Conservation (phyloP, 768 basidiomycete species). For the Punctularia strigosozonata region DNA sequence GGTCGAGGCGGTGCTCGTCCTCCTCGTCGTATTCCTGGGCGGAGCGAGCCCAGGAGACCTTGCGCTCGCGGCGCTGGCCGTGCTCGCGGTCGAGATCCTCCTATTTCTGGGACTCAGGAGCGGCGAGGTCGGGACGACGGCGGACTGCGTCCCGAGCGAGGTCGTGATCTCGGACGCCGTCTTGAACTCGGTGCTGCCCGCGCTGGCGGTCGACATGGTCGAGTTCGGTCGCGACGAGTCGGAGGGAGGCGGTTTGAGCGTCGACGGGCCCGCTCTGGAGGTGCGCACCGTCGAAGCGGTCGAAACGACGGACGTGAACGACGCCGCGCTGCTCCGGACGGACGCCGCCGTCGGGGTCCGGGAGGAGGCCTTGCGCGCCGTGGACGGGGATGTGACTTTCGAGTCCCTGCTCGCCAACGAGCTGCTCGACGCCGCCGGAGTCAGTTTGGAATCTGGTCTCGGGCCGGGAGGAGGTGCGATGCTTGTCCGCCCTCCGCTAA, state of each 20-base stretch:
- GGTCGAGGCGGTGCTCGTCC: conserved; percentile 11
- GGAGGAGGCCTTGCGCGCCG: not conserved
- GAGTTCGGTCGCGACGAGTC: conserved; percentile 13
- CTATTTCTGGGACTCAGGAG: conserved; percentile 3
- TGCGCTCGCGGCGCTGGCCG: not conserved
- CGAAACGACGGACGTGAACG: conserved; percentile 1
- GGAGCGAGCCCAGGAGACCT: not conserved
- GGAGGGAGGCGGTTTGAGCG: conserved; percentile 16
- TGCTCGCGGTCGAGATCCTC: conserved; percentile 6
- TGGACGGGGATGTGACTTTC: not conserved
- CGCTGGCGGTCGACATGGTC: conserved; percentile 15
- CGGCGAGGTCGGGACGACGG: conserved; percentile 7
- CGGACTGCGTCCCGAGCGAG: conserved; percentile 8
- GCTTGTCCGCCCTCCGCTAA: not conserved
- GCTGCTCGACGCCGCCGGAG: conserved; percentile 26
- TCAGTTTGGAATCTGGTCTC: conserved; percentile 62
- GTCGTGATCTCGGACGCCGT: conserved; percentile 9
- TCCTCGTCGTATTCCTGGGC: not conserved
- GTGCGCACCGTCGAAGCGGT: conserved; percentile 3
- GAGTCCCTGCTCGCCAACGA: not conserved
- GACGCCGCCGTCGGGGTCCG: not conserved
- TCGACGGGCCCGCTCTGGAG: conserved; percentile 12
- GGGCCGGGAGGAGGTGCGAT: not conserved
- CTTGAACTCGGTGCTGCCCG: conserved; percentile 7
- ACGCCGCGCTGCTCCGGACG: conserved; percentile 1